Conservation (phyloP, 805 yeast species). For the Suhomyces prunicola region DNA sequence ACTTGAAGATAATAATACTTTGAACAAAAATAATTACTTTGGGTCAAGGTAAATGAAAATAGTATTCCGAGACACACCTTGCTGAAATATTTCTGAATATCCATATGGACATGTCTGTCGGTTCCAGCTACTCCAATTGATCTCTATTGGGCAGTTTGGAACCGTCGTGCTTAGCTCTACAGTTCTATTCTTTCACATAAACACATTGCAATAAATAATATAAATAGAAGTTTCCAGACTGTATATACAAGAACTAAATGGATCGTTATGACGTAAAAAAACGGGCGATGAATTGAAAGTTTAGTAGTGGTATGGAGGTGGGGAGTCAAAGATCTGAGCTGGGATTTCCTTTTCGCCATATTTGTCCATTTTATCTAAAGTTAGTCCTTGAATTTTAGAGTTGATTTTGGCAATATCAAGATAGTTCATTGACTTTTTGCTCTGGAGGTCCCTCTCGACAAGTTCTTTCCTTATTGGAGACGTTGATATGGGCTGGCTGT, state of each 20-base stretch:
- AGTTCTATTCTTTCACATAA: background rate
- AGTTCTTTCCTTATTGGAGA: conserved; percentile 26
- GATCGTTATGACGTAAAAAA: background rate
- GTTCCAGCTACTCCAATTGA: too few relatives aligned
- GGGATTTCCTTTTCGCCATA: conserved; percentile 2
- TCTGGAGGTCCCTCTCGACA: conserved; percentile 7
- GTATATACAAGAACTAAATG: conserved; percentile 3
- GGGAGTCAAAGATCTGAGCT: conserved; percentile 13
- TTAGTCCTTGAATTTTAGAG: conserved; percentile 18
- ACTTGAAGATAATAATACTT: too few relatives aligned
- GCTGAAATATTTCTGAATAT: too few relatives aligned
- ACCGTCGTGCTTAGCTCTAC: background rate
- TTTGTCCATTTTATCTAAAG: conserved; percentile 9
- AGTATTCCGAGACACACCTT: too few relatives aligned
- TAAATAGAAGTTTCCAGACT: background rate
- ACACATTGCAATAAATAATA: background rate
- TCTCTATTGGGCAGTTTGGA: background rate
- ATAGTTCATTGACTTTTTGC: conserved; percentile 21
- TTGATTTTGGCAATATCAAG: conserved; percentile 27
- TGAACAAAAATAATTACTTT: too few relatives aligned
- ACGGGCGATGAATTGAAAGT: background rate
- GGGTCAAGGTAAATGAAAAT: too few relatives aligned
- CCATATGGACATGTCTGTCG: too few relatives aligned
- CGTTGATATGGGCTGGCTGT: conserved; percentile 18
- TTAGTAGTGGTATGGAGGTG: conserved; percentile 25